Base-by-base conservation (phyloP, 2,329 filamentous ascomycete genomes). In the Fusarium sp. region DNA sequence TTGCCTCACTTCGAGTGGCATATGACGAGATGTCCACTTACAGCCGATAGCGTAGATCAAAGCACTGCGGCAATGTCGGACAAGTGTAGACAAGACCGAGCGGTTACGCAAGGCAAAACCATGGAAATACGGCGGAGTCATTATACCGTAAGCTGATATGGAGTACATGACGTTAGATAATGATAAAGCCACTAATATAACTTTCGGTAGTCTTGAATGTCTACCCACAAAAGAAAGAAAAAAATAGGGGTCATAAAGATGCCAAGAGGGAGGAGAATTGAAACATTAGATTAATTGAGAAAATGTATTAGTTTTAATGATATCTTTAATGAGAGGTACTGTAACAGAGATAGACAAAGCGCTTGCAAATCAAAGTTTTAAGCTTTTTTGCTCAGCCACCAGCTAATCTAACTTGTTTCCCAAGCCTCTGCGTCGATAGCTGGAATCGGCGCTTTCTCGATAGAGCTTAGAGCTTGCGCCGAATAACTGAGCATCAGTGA, bases 401-500 rank as follows among this genome's bases (percentile, higher is more conserved):
- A 38, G 35, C 38, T 46, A 52, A 26, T 57, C 44, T 30, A 65
- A 44, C 32, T n/a, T 65, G 61, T 64, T 57, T 61, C 37, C 50
- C 40, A 3, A 38, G 17, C 17, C 18, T n/a, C n/a, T 42, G 42
- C 41, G 48, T 20, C 7, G 26, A 52, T 20, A 41, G 40, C 44
- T 62, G 48, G 23, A 63, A 64, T 67, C 57, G 67, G 67, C 67
- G 50, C 48, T 59, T 70, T 42, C 69, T 71, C 32, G 30, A 60
- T 55, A 38, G 30, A 71, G 53, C 53, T 59, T 59, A 68, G 67
- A 57, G 35, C 15, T 20, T 13, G 63, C 38, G 52, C 56, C 67
- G 67, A 70, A 70, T 71, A 64, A 60, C 32, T 69, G 69, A 45
- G 35, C 64, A 38, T 56, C 35, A 69, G 69, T 71, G 67, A 70